Percentiles rank a stretch among this genome's conserved stretches.
These are phyloP conservation scores for Papilionanthe hybrid DNA, from an alignment of 116 monocot species.

Conservation along the genomic window DNA sequence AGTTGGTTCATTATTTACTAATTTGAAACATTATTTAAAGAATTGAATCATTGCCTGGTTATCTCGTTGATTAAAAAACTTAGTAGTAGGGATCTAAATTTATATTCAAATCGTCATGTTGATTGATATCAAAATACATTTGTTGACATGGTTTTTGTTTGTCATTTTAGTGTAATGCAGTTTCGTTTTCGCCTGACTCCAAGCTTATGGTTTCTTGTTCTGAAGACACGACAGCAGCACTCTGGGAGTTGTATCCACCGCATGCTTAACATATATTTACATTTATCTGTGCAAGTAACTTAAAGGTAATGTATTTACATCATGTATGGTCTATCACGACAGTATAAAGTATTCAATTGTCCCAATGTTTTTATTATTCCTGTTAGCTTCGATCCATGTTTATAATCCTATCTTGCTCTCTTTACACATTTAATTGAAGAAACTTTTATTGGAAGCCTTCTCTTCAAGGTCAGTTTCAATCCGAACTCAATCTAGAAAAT, in stretches of 20 bases:
- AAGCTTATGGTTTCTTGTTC: slow-evolving; percentile 83
- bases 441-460: not conserved
- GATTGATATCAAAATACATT: slow-evolving; percentile 5
- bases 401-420: too few species aligned
- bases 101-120: not conserved
- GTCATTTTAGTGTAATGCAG: slow-evolving; percentile 69
- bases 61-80: not conserved
- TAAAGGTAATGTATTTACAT: not conserved
- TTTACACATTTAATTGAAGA: too few species aligned
- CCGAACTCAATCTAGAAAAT: not conserved
- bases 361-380: not conserved
- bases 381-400: too few species aligned
- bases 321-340: not conserved
- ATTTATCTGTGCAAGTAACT: not conserved
- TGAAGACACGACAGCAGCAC: slow-evolving; percentile 70
- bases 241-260: slow-evolving; percentile 88
- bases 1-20: not conserved
- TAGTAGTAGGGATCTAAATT: not conserved
- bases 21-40: not conserved
- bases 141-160: not conserved
- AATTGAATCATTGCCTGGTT: not conserved
- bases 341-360: not conserved
- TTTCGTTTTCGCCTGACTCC: slow-evolving; percentile 63
- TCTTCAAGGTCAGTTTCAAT: not conserved
- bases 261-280: not conserved